Conservation (phyloP, 139 green algal species). For the Astrephomene gubernaculifera region DNA sequence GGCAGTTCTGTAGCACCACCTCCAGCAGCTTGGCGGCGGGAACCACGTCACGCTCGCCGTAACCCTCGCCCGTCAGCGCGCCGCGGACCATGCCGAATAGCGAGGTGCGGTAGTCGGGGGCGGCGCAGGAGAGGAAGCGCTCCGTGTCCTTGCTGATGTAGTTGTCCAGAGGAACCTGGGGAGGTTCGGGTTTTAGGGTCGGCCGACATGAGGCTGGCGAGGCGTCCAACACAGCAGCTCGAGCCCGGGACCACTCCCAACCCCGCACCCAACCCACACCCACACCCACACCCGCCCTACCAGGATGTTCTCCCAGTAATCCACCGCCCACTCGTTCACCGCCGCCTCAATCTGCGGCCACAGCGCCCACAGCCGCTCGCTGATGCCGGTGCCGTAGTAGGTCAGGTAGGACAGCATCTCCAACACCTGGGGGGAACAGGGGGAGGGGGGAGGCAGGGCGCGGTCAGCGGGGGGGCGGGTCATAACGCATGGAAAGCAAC, state of each 20-base stretch:
- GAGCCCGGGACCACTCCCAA: too few relatives aligned
- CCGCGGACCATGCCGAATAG: slow-evolving; percentile 71
- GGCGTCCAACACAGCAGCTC: too few relatives aligned
- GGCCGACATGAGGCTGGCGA: too few relatives aligned
- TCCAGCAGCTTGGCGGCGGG: slow-evolving; percentile 87
- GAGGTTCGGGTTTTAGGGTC: too few relatives aligned
- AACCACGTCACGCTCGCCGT: slow-evolving; percentile 75
- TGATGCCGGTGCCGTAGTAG: slow-evolving; percentile 85
- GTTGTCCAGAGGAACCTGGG: slow-evolving; percentile 90
- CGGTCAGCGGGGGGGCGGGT: neutral
- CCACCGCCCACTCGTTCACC: slow-evolving; percentile 86
- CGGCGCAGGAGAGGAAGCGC: slow-evolving; percentile 74
- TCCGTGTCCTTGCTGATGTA: slow-evolving; percentile 88
- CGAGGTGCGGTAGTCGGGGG: slow-evolving; percentile 79
- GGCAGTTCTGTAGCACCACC: slow-evolving; percentile 84
- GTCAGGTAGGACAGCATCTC: slow-evolving; percentile 95
- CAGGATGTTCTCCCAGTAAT: slow-evolving; percentile 83
- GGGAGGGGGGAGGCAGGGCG: too few relatives aligned
- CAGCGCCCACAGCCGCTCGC: slow-evolving; percentile 87
- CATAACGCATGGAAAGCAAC: too few relatives aligned
- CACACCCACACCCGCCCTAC: too few relatives aligned
- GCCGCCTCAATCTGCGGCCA: slow-evolving; percentile 85
- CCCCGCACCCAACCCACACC: too few relatives aligned
- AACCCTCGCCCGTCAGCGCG: slow-evolving; percentile 59
- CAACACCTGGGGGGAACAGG: slow-evolving; percentile 60